Percentiles rank a stretch among this genome's conserved stretches.
These are phyloP conservation scores for Aspergillus sclerotialis DNA, from an alignment of 2,329 filamentous ascomycete genomes.

Conservation along the genomic window DNA sequence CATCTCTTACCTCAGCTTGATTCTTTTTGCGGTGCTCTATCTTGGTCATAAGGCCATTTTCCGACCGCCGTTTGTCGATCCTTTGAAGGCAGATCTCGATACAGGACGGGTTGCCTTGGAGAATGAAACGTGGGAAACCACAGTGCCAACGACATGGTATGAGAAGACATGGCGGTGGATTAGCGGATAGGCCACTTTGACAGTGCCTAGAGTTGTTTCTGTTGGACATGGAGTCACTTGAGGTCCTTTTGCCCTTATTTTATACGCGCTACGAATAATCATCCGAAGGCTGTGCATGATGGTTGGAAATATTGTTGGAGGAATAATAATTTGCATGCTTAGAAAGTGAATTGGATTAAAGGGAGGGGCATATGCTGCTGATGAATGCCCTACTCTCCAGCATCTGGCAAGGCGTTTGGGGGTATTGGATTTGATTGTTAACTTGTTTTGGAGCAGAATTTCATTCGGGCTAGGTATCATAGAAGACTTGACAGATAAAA, in stretches of 20 bases:
- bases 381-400: too few relatives aligned
- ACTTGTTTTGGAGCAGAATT: too few relatives aligned
- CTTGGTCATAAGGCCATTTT: conserved; percentile 49
- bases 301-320: too few relatives aligned
- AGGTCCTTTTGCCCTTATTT: too few relatives aligned
- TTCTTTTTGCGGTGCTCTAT: conserved; percentile 55
- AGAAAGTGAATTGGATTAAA: too few relatives aligned
- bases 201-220: conserved; percentile 1
- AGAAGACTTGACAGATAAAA: too few relatives aligned
- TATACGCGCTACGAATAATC: not conserved
- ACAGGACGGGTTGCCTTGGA: conserved; percentile 28
- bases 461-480: too few relatives aligned
- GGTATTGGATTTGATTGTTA: too few relatives aligned
- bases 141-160: conserved; percentile 16
- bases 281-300: not conserved
- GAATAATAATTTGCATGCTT: too few relatives aligned
- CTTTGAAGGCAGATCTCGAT: conserved; percentile 35
- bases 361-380: too few relatives aligned
- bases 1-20: conserved; percentile 56
- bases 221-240: too few relatives aligned
- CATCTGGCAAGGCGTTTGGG: too few relatives aligned
- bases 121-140: conserved; percentile 25
- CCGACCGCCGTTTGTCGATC: conserved; percentile 27
- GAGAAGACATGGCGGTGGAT: conserved; percentile 18
- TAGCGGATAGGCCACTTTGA: conserved; percentile 7